A percentile compares a stretch with the other conserved stretches of the same genome.
Evolutionary conservation across 2,329 filamentous ascomycete species (phyloP).

Genomic region (Tolypocladium paradoxum): DNA sequence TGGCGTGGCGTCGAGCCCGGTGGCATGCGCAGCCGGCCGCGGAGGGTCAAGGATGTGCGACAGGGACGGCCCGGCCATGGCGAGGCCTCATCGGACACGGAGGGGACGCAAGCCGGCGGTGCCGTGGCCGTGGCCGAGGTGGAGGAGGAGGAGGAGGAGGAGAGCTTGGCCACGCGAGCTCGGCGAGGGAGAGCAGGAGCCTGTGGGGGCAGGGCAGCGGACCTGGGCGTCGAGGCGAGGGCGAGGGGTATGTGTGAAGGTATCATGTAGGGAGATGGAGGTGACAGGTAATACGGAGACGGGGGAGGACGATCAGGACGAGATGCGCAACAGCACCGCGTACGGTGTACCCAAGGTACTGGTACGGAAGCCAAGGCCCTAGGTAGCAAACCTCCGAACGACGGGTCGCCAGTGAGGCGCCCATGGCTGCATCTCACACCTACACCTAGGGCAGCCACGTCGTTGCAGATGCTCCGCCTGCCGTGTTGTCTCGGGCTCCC

Average conservation of each 20-base stretch:
- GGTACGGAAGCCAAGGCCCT: no score
- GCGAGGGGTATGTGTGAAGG: not conserved
- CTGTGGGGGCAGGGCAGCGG: no score
- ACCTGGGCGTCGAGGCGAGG: not conserved
- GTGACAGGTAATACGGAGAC: not conserved
- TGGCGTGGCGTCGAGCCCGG: not conserved
- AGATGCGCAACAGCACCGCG: not conserved
- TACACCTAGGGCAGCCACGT: no score
- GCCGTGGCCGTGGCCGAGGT: no score
- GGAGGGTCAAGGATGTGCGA: conserved; percentile 21
- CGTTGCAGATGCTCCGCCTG: no score
- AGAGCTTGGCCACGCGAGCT: not conserved
- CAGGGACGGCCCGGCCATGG: conserved; percentile 21
- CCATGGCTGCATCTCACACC: no score
- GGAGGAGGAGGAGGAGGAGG: not conserved
- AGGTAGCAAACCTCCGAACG: no score
- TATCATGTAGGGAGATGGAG: not conserved
- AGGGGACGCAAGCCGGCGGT: not conserved
- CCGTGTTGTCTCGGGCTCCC: no score
- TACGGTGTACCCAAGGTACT: no score
- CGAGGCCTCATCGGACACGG: conserved; percentile 2
- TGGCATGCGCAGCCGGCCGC: conserved; percentile 8
- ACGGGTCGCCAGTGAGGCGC: no score
- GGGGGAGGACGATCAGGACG: not conserved
- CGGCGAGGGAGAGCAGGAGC: not conserved